These are phyloP conservation scores for Coniella vitis DNA, from an alignment of 2,329 filamentous ascomycete genomes.

Conservation along the genomic window DNA sequence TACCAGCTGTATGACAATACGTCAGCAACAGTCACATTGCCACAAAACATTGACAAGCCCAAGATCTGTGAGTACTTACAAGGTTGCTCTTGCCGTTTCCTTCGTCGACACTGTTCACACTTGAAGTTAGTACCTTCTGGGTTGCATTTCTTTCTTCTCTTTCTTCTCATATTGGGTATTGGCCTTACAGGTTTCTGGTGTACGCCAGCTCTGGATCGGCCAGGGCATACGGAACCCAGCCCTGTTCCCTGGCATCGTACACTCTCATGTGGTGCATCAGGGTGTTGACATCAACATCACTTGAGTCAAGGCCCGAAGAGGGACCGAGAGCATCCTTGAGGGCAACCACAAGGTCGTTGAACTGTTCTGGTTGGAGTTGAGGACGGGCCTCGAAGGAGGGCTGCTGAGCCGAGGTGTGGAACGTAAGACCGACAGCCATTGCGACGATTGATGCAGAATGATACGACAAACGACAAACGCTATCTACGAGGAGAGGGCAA, in stretches of 20 bases:
- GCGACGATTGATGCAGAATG: conserved; percentile 7
- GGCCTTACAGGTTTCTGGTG: conserved; percentile 62
- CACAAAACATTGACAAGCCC: not conserved
- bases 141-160: not conserved
- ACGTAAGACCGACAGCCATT: conserved; percentile 23
- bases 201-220: conserved; percentile 65
- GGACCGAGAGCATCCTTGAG: conserved; percentile 71
- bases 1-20: conserved; percentile 54
- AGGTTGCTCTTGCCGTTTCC: conserved; percentile 63
- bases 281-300: conserved; percentile 69
- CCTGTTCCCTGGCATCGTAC: conserved; percentile 60
- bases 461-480: conserved; percentile 1
- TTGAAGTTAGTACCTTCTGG: not conserved
- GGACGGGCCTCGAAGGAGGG: not conserved
- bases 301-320: conserved; percentile 73
- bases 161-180: not conserved
- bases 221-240: conserved; percentile 73
- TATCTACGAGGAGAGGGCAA: not conserved
- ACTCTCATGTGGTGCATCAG: conserved; percentile 66
- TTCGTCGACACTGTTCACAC: conserved; percentile 55
- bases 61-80: conserved; percentile 27
- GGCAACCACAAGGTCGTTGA: conserved; percentile 65
- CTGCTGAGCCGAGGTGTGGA: not conserved
- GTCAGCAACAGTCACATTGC: conserved; percentile 13
- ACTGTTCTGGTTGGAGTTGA: conserved; percentile 29